Evolutionary conservation across 345 rosid genomes (phyloP).

Genomic region (Microthlaspi erraticum): DNA sequence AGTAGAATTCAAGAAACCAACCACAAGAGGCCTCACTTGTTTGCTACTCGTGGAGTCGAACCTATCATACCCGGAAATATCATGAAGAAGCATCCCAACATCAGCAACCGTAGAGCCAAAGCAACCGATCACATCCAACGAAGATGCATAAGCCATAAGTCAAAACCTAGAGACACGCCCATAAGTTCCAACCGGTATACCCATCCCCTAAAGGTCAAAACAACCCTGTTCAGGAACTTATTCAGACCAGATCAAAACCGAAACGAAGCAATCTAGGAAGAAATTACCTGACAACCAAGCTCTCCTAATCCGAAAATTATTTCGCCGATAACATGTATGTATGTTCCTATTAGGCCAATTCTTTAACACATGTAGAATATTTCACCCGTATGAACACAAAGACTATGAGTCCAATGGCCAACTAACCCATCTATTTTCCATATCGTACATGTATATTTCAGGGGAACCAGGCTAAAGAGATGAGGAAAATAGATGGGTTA

Average conservation of each 20-base stretch:
- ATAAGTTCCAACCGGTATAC: constrained; percentile 91
- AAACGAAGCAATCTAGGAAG: not conserved
- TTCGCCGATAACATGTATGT: too few relatives aligned
- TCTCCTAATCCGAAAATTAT: too few relatives aligned
- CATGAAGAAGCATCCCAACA: constrained; percentile 83
- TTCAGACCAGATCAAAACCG: not conserved
- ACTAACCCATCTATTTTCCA: too few relatives aligned
- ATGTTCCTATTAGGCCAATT: too few relatives aligned
- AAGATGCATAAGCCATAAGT: constrained; percentile 94
- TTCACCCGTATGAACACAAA: too few relatives aligned
- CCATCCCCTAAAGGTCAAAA: constrained; percentile 65
- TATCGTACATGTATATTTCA: too few relatives aligned
- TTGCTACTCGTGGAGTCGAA: constrained; percentile 85
- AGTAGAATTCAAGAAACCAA: not conserved
- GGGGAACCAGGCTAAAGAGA: too few relatives aligned
- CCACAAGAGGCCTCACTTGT: constrained; percentile 53
- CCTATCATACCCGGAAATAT: constrained; percentile 79
- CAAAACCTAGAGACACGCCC: constrained; percentile 96
- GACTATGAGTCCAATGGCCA: too few relatives aligned
- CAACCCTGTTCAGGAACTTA: not conserved
- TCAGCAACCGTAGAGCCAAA: constrained; percentile 87
- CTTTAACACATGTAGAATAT: too few relatives aligned
- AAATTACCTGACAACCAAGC: not conserved
- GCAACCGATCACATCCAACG: constrained; percentile 92
- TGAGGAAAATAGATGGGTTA: too few relatives aligned